These are phyloP conservation scores for Nemania sp. DNA, from an alignment of 2,329 filamentous ascomycete genomes.

Conservation along the genomic window DNA sequence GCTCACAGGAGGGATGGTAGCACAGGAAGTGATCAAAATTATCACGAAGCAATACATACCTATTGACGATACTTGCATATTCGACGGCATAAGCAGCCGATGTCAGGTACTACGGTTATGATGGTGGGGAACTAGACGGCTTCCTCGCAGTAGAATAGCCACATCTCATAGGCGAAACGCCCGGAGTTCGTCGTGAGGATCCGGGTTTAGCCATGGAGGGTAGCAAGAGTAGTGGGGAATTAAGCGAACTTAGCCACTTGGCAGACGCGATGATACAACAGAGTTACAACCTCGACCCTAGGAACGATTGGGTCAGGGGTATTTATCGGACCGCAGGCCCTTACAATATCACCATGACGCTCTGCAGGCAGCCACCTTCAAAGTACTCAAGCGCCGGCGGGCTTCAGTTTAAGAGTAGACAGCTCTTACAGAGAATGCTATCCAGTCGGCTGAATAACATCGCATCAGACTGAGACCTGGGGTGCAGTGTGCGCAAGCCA, in stretches of 20 bases:
- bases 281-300: slow-evolving; percentile 45
- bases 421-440: slow-evolving; percentile 35
- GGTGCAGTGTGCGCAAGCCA: slow-evolving; percentile 17
- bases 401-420: slow-evolving; percentile 36
- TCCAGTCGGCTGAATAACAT: slow-evolving; percentile 45
- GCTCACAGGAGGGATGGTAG: slow-evolving; percentile 88
- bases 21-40: slow-evolving; percentile 97
- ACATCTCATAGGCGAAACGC: slow-evolving; percentile 45
- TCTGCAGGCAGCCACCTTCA: slow-evolving; percentile 40
- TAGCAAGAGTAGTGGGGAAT: slow-evolving; percentile 48
- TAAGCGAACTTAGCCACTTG: slow-evolving; percentile 47
- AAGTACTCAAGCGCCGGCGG: slow-evolving; percentile 35
- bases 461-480: slow-evolving; percentile 31
- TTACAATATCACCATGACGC: slow-evolving; percentile 48
- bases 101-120: slow-evolving; percentile 69
- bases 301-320: slow-evolving; percentile 43
- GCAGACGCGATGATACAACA: slow-evolving; percentile 48
- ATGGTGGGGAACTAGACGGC: slow-evolving; percentile 42
- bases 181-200: slow-evolving; percentile 49
- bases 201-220: slow-evolving; percentile 49
- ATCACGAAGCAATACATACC: slow-evolving; percentile 79
- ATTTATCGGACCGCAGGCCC: slow-evolving; percentile 54
- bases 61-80: slow-evolving; percentile 77
- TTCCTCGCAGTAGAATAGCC: slow-evolving; percentile 40
- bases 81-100: slow-evolving; percentile 74